Evolutionary conservation across 768 basidiomycete species (phyloP).

Genomic region (Leccinellum rugosiceps): DNA sequence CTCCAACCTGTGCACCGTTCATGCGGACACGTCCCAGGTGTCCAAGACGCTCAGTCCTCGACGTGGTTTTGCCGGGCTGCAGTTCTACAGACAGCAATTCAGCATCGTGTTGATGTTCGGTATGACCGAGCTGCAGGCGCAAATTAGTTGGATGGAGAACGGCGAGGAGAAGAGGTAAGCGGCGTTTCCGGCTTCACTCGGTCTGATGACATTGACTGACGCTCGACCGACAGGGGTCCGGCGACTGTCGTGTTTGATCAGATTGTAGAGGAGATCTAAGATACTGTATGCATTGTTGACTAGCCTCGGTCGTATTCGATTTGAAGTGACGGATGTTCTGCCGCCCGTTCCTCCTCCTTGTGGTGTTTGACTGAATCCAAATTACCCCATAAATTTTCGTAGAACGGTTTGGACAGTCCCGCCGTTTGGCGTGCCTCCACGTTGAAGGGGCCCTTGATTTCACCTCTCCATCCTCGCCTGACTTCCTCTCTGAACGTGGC

Average conservation of each 20-base stretch:
- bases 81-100: constrained; percentile 33
- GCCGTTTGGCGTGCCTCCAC: not conserved
- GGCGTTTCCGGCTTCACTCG: not conserved
- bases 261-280: constrained; percentile 26
- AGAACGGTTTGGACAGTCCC: not conserved
- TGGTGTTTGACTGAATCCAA: not conserved
- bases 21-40: constrained; percentile 28
- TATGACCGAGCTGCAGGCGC: constrained; percentile 44
- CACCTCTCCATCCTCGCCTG: not conserved
- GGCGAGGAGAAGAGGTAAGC: constrained; percentile 24
- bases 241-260: constrained; percentile 33
- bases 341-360: too few relatives aligned
- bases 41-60: constrained; percentile 30
- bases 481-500: not conserved
- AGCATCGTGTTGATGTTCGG: constrained; percentile 44
- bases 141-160: constrained; percentile 43
- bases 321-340: not conserved
- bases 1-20: constrained; percentile 21
- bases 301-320: not conserved
- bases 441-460: not conserved
- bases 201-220: not conserved
- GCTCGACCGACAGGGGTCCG: constrained; percentile 22
- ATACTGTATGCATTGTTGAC: not conserved
- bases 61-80: constrained; percentile 27
- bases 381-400: not conserved